Conservation (phyloP, 768 basidiomycete species). For the Podaxis pistillaris region DNA sequence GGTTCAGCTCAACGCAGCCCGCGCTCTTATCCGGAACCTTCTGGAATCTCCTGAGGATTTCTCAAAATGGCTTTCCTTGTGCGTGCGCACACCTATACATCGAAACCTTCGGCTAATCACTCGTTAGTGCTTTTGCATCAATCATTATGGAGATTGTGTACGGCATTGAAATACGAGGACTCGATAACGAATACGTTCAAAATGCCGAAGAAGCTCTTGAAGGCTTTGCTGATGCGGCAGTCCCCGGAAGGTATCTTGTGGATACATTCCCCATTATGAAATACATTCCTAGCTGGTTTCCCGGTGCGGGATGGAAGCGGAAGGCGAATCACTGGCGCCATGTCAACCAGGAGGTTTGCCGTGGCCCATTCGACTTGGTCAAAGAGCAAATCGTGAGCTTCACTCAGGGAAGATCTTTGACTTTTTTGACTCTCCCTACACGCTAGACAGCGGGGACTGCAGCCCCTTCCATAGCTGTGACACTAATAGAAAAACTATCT, state of each 20-base stretch:
- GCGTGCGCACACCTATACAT: not conserved
- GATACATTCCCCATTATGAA: conserved; percentile 20
- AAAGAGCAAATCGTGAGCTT: conserved; percentile 8
- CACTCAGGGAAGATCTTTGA: not conserved
- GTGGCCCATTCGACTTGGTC: not conserved
- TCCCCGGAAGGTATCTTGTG: conserved; percentile 31
- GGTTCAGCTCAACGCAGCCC: not conserved
- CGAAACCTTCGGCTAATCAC: not conserved
- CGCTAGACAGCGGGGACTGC: not conserved
- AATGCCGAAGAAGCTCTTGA: conserved; percentile 24
- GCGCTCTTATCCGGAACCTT: conserved; percentile 5
- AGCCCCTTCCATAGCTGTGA: conserved; percentile 6
- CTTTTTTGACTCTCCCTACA: not conserved
- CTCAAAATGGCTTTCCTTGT: not conserved
- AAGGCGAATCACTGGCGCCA: not conserved
- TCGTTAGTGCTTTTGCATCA: conserved; percentile 11
- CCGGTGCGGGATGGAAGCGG: not conserved
- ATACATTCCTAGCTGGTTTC: not conserved
- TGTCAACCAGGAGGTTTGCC: not conserved
- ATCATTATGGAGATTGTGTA: conserved; percentile 21
- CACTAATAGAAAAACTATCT: conserved; percentile 8
- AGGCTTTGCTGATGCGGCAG: conserved; percentile 21
- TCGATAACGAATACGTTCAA: conserved; percentile 20
- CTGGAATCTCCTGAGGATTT: conserved; percentile 12
- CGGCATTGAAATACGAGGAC: not conserved